Base-by-base conservation (phyloP, 441 rosid genomes). In the Populus hybrid region DNA sequence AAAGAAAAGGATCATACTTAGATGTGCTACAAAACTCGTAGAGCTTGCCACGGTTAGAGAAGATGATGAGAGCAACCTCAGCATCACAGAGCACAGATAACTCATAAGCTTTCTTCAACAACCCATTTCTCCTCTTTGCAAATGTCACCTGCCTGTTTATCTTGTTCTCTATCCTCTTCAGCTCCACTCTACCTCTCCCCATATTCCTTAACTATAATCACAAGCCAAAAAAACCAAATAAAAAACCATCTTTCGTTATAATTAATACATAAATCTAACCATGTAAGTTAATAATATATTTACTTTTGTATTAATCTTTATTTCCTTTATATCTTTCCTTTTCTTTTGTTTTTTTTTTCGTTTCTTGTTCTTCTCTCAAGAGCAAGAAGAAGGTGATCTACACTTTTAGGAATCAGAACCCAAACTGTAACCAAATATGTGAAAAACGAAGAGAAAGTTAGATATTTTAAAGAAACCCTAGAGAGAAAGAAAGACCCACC, bases 91-190 rank as follows among this genome's bases (percentile, higher is more conserved):
- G 91, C 57, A 93, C 93, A 38, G 97, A 91, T 26, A 92, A 84
- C 81, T 93, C 98, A 69, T 93, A 90, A 79, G 98, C 97, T 86
- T 93, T 93, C 91, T 93, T 93, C 85, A 93, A 75, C 83, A 93
- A 61, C 59, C 97, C 98, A 84, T 91, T 92, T 78, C 98, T 91
- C 75, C 98, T 91, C 91, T 93, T 92, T 0, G 98, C 92, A 82
- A 93, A 93, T 2, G 98, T 93, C 66, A 93, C 98, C 83, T 93
- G 97, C 83, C 97, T 89, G 93, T 92, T 94, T 84, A 92, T 94
- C 86, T 94, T 94, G 89, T 94, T 94, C 89, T 92, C 98, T 83
- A 94, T 94, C 88, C 97, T 89, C 91, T 92, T 94, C 89, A 94
- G 75, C 87, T 94, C 97, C 68, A 94, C 97, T 85, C 93, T 89